Base-by-base conservation (phyloP, 352 stramenopile genomes). In the Phytophthora litchii region DNA sequence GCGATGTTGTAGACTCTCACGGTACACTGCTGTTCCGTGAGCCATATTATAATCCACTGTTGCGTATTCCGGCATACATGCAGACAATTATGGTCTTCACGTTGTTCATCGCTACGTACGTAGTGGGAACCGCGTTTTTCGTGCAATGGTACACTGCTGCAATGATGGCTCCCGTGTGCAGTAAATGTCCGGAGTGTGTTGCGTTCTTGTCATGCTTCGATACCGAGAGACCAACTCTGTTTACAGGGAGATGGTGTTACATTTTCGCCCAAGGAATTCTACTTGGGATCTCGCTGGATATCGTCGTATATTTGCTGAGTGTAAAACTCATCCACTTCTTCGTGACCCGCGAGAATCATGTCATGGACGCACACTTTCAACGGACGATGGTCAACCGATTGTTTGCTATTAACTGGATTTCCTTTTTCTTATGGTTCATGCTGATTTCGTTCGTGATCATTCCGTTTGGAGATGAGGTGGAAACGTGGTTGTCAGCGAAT, bases 401-500 rank as follows among this genome's bases (percentile, higher is more conserved):
- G 11, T 96, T 96, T 49, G 74, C 80, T 17, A 94, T 96, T 64
- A 94, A 94, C 58, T 96, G 88, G 88, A 92, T 95, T 43, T 94
- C 86, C 14, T 95, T 95, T 54, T 96, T 96, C 53, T 63, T 93
- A 34, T 96, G 86, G 88, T 96, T 94, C 47, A 92, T 96, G 49
- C 59, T 94, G 36, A 93, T 96, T 31, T 83, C 88, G 8, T 95
- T 95, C 53, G 78, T 94, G 44, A 93, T 94, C 51, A 84, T 94
- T 1, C 88, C 88, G 12, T 96, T 94, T 32, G 88, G 88, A 0
- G 70, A 88, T 34, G 53, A 85, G 27, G 82, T 96, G 19, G 85
- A 96, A 52, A 81, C 78, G 10, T 95, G 84, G 84, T 70, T 95
- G 13, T 75, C 80, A 2, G 66, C 78, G 31, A 91, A 92, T 53